A percentile compares a stretch with the other conserved stretches of the same genome.
phyloP scores from a whole-genome alignment of 495 filamentous ascomycete species.

The Pseudotulostoma volvatum region DNA sequence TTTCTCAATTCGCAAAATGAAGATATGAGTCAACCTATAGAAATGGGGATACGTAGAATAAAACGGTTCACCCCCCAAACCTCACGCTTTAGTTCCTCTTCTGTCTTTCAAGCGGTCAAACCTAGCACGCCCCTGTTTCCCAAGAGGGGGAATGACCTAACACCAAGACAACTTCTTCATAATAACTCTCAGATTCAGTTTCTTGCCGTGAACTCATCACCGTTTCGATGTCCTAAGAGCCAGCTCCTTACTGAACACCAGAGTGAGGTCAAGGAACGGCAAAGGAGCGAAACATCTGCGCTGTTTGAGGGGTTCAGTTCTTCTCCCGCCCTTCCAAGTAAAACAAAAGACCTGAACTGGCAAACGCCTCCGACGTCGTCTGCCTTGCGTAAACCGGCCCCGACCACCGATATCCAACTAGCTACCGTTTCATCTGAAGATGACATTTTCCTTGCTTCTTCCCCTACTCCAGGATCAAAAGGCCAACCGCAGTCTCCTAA shows the following conservation, averaged over 20 bases:
- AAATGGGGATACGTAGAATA: too few relatives aligned
- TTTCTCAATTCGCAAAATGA: conserved; percentile 39
- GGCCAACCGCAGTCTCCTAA: conserved; percentile 17
- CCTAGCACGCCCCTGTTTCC: too few relatives aligned
- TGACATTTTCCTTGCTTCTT: conserved; percentile 59
- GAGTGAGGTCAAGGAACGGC: conserved; percentile 45
- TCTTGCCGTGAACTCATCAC: conserved; percentile 43
- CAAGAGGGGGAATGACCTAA: too few relatives aligned
- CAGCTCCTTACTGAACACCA: conserved; percentile 60
- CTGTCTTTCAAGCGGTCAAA: conserved; percentile 2
- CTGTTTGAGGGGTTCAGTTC: conserved; percentile 61
- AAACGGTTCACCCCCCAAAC: too few relatives aligned
- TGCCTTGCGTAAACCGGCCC: conserved; percentile 10
- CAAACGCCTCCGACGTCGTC: conserved; percentile 23
- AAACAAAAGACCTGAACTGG: conserved; percentile 17
- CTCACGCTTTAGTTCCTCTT: conserved; percentile 5
- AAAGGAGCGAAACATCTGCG: conserved; percentile 42
- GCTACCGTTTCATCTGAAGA: conserved; percentile 20
- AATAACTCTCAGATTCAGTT: conserved; percentile 70
- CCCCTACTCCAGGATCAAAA: conserved; percentile 53
- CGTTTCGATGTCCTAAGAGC: conserved; percentile 34
- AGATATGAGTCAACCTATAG: not conserved
- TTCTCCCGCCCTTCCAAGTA: conserved; percentile 21
- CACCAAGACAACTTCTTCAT: conserved; percentile 38
- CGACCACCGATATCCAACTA: conserved; percentile 20